Conservation (phyloP, 1,284 basidiomycete genomes). For the Cryptococcus sp. region DNA sequence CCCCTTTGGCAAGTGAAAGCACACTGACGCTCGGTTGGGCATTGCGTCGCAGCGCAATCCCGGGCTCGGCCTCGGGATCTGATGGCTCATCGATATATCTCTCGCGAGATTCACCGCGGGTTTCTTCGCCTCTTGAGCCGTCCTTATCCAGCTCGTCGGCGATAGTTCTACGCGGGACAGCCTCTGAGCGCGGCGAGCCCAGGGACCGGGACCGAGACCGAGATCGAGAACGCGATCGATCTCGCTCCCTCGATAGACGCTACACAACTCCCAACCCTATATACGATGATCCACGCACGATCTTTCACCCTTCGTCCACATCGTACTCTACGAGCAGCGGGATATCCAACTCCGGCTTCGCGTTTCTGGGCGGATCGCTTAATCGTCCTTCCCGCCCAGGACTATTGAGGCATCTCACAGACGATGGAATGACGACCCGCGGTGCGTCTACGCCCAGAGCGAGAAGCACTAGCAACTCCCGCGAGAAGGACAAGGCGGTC, state of each 20-base stretch:
- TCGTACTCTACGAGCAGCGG: constrained; percentile 1
- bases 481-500: constrained; percentile 27
- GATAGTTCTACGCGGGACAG: not conserved
- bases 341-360: not conserved
- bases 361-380: constrained; percentile 3
- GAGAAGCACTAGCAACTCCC: constrained; percentile 7
- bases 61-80: constrained; percentile 13
- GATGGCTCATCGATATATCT: constrained; percentile 12
- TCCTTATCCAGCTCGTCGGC: constrained; percentile 8
- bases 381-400: constrained; percentile 17
- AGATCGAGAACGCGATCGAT: too few species aligned
- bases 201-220: too few species aligned
- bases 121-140: constrained; percentile 20
- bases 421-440: constrained; percentile 18
- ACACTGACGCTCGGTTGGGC: not conserved
- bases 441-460: constrained; percentile 13
- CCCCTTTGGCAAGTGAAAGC: not conserved
- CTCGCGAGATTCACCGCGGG: constrained; percentile 12
- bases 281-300: constrained; percentile 45
- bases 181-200: not conserved
- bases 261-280: constrained; percentile 15
- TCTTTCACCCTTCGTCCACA: constrained; percentile 21
- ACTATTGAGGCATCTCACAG: constrained; percentile 26
- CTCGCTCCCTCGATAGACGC: not conserved
- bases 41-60: constrained; percentile 14